Conservation (phyloP, 2,329 filamentous ascomycete species). For the Aspergillus sp. region DNA sequence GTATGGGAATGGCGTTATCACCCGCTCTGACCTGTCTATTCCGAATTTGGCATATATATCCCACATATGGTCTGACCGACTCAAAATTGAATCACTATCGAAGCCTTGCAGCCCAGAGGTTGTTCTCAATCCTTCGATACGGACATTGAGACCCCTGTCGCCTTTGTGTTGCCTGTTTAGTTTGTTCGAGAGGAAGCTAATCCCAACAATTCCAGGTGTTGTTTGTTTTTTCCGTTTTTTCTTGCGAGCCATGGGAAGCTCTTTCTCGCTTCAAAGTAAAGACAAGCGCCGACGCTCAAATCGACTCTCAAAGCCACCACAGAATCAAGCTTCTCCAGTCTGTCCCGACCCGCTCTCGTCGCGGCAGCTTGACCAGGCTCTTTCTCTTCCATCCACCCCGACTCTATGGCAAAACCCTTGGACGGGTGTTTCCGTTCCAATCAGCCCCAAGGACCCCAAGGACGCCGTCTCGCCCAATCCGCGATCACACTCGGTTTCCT, state of each 20-base stretch:
- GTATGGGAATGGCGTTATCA: neutral
- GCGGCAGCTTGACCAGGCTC: constrained; percentile 7
- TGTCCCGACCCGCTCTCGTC: constrained; percentile 15
- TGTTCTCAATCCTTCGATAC: neutral
- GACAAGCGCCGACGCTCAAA: constrained; percentile 35
- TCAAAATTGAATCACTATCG: neutral
- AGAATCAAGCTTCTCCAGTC: constrained; percentile 22
- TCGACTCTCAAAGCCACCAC: constrained; percentile 39
- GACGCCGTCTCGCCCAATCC: constrained; percentile 11
- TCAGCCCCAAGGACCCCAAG: constrained; percentile 1
- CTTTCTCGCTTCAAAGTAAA: constrained; percentile 32
- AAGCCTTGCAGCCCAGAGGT: neutral
- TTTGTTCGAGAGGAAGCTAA: constrained; percentile 14
- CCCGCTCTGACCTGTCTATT: neutral
- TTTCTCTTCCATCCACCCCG: constrained; percentile 15
- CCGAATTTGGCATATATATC: neutral
- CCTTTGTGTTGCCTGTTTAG: neutral
- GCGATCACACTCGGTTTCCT: constrained; percentile 25
- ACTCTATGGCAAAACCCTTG: constrained; percentile 36
- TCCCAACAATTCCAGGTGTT: constrained; percentile 12
- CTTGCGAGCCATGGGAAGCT: constrained; percentile 36
- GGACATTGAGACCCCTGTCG: constrained; percentile 4
- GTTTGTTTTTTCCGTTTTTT: neutral
- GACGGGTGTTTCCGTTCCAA: constrained; percentile 28
- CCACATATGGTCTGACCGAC: neutral